Base-by-base conservation (phyloP, 352 stramenopile genomes). In the Phytophthora macrochlamydospora region DNA sequence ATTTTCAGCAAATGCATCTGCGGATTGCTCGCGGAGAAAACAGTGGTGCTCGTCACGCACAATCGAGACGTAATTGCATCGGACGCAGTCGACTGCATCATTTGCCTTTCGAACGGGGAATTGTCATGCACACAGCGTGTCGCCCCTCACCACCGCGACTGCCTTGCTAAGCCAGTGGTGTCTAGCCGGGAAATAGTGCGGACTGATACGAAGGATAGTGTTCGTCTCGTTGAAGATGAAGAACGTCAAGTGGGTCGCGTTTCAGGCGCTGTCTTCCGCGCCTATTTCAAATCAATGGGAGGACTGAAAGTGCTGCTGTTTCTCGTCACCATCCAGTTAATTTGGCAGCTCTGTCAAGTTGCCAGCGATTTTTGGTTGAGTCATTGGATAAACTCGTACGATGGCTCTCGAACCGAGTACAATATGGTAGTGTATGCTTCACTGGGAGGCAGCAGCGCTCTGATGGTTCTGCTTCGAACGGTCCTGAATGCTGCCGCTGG, bases 41-140 rank as follows among this genome's bases (percentile, higher is more conserved):
- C 82, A 18, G 76, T 98, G 2, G 62, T 98, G 30, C 71, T 98
- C 29, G 93, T 97, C 2, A 98, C 94, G 0, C 96, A 98, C 75
- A 82, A 75, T 37, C 59, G 95, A 0, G 79, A 97, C 2, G 60
- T 73, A 7, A 75, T 79, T 40, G 18, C 50, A 4, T 75, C 71
- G 2, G 24, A 38, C 6, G 71, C 59, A 4, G 63, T 48, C 5
- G 74, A 74, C 35, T 65, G 33, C 38, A 62, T 58, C 9, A 28
- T 78, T 8, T 2, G 45, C 4, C 24, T 76, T 7, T 58, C 61
- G 29, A 56, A 57, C 5, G 50, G 53, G 9, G 32, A 12, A 8
- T 30, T 57, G 6, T 38, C 30, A 13, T 38, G 59, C 6, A 37
- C 51, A 53, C 29, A 43, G 44, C 42, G 24, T 2, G 24, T 49